phyloP scores from a whole-genome alignment of 495 filamentous ascomycete species.

The Neurospora sp. region DNA sequence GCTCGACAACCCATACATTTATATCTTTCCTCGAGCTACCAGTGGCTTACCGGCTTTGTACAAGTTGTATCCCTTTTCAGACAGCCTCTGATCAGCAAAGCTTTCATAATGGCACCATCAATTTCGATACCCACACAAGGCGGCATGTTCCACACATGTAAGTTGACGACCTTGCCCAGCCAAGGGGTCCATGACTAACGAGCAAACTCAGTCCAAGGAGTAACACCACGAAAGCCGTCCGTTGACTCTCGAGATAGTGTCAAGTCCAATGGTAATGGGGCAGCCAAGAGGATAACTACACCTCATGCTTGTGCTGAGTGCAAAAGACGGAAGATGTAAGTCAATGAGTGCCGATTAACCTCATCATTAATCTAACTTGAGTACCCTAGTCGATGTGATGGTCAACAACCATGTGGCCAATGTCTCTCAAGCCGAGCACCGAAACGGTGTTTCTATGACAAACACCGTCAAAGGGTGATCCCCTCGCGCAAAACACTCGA shows the following conservation, averaged over 20 bases:
- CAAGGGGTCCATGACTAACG: neutral
- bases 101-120: slow-evolving; percentile 34
- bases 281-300: slow-evolving; percentile 43
- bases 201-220: slow-evolving; percentile 28
- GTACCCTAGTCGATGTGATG: slow-evolving; percentile 39
- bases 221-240: slow-evolving; percentile 37
- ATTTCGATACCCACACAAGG: slow-evolving; percentile 39
- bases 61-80: neutral
- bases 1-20: neutral
- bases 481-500: slow-evolving; percentile 50
- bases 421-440: slow-evolving; percentile 47
- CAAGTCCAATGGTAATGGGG: slow-evolving; percentile 30
- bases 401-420: slow-evolving; percentile 48
- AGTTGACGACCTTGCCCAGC: slow-evolving; percentile 6
- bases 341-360: neutral
- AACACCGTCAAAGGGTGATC: slow-evolving; percentile 48
- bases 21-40: slow-evolving; percentile 2
- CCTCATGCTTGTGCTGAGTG: slow-evolving; percentile 51
- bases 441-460: slow-evolving; percentile 50
- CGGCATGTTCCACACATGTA: slow-evolving; percentile 45
- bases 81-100: neutral
- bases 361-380: slow-evolving; percentile 16
- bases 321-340: slow-evolving; percentile 49
- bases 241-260: slow-evolving; percentile 35
- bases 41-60: neutral